Evolutionary conservation across 768 basidiomycete genomes (phyloP), one percentile per base, ranked within the genome.

Genomic region (Kwoniella botswanensis): DNA sequence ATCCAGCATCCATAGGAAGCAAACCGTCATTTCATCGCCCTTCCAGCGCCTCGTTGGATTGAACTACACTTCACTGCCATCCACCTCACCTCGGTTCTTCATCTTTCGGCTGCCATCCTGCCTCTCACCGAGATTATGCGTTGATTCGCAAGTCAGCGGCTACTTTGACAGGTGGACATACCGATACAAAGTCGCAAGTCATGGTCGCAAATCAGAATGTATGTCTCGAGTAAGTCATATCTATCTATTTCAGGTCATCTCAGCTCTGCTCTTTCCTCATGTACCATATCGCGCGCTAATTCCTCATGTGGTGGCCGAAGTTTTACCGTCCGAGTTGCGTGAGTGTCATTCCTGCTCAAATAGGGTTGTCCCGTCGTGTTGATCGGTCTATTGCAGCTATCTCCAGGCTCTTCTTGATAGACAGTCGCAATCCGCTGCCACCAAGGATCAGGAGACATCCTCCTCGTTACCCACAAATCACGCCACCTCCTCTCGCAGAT

Each of bases 241-340:
- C 29, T 18, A 7, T 29, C 41, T 5, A 9, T n/a, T 52, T 52
- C 50, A 13, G 50, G 15, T 52, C 50, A 15, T 13, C 50, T 15
- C 2, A 6, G 13, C 7, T 15, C n/a, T 15, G 50, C 50, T 52
- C 13, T 2, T 26, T 26, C 4, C 35, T 35, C 35, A 35, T 35
- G 35, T 6, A 9, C 35, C 35, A 35, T 7, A 35, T 9, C 35
- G 5, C 7, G 35, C n/a, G 41, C 46, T 50, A 10, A 50, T 50
- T 12, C 10, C 6, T 29, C 35, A 29, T 52, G 26, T 21, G 26
- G 35, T 44, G 41, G 43, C 44, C 26, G 17, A 26, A 78, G 76
- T 22, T 78, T 75, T 46, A 54, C 74, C 41, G 63, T 78, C 42
- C 76, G 76, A n/a, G 70, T 75, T n/a, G 76, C 74, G 76, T 78